phyloP scores from a whole-genome alignment of 228 moss, liverwort and hornwort genomes.

The Sphagnum magellanicum region DNA sequence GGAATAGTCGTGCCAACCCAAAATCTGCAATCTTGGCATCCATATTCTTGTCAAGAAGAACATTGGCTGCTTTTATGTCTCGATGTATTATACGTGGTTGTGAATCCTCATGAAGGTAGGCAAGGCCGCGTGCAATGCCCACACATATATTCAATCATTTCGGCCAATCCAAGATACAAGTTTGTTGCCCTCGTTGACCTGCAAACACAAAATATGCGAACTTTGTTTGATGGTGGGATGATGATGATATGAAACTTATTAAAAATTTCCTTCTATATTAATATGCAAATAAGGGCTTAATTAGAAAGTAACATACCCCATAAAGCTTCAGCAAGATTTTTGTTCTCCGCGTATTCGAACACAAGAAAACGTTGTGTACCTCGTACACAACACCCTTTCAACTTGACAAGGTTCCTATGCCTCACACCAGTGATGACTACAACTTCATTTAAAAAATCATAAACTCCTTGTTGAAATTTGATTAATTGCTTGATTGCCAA shows the following conservation, averaged over 20 bases:
- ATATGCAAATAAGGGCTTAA: too few relatives aligned
- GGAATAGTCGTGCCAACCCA: constrained; percentile 21
- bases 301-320: background rate
- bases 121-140: constrained; percentile 16
- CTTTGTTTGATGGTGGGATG: background rate
- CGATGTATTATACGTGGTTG: constrained; percentile 22
- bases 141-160: constrained; percentile 13
- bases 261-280: background rate
- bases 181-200: too few relatives aligned
- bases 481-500: background rate
- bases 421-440: constrained; percentile 20
- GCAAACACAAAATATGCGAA: too few relatives aligned
- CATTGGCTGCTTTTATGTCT: constrained; percentile 13
- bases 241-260: background rate
- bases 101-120: constrained; percentile 26
- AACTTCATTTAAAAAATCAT: constrained; percentile 19
- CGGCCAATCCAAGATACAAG: constrained; percentile 7
- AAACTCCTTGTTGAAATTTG: background rate
- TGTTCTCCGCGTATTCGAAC: constrained; percentile 18
- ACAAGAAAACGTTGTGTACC: constrained; percentile 22
- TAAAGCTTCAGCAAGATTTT: constrained; percentile 4
- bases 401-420: constrained; percentile 20
- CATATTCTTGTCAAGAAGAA: constrained; percentile 16
- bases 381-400: constrained; percentile 19
- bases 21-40: constrained; percentile 25